Base-by-base conservation (phyloP, 345 rosid genomes). In the Odontarrhena argentea region DNA sequence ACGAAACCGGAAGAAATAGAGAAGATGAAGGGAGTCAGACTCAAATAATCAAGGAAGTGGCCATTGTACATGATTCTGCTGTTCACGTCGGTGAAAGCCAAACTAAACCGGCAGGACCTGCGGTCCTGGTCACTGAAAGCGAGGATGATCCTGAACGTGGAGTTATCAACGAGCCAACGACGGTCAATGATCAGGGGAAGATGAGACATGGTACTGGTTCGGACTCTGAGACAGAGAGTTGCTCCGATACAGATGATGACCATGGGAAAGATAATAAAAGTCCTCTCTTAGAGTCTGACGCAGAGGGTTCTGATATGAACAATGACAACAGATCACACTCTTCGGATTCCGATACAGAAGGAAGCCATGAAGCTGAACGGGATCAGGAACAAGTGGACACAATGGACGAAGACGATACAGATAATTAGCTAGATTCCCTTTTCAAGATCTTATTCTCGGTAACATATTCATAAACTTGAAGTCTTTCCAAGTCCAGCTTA, bases 381-480 rank as follows among this genome's bases (percentile, higher is more conserved):
- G 76, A 69, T 46, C 71, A 60, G 47, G 67, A 63, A 74, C 74
- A 79, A 30, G 46, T 44, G 37, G 79, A 78, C 56, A 53, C 62
- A 8, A 80, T 84, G 87, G 91, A 90, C 46, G 87, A 85, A 54
- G 83, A 82, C 12, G 81, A 77, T 74, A 83, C 83, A 65, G 80
- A 79, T 65, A 52, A 81, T 36, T 72, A 78, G 47, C 82, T 73
- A 55, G 82, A 67, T 59, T 71, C 79, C 50, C 45, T 43, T 51
- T 50, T 71, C 70, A 81, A 77, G 54, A 65, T 46, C 65, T 46
- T 55, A 35, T 34, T 63, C 43, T 58, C 41, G 25, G 61, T 68
- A 46, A 67, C 68, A 61, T 43, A 30, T 45, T 68, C 46, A 45
- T 54, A 14, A 74, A 28, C 8, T 45, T 45, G 4, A 43, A 38